Evolutionary conservation across 2,329 filamentous ascomycete species (phyloP), one percentile per base, ranked within the genome.

Genomic region (Beauveria rudraprayagi): DNA sequence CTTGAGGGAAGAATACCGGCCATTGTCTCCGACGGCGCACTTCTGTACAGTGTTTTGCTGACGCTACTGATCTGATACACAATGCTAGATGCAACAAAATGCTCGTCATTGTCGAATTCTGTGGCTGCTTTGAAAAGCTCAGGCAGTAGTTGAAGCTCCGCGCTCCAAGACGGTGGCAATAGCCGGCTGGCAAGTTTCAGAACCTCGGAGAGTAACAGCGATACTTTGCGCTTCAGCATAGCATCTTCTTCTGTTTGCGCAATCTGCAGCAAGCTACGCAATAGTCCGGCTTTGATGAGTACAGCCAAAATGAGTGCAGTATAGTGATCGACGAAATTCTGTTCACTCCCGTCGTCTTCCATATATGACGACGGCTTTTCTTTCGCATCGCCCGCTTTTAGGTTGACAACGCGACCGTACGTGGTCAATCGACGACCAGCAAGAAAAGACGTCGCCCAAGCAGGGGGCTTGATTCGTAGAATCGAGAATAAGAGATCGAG

Each of bases 41-140:
- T 95, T 61, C 92, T 84, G 70, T 95, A 95, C 16, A 99, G 77
- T 0, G 92, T 97, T 64, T 91, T 86, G 72, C 93, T 99, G 66
- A 99, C 92, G 70, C 93, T 97, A 76, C 96, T 96, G 59, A 99
- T 96, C 71, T 97, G 94, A 69, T 97, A 99, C 14, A 99, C 91
- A 19, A 95, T 95, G 8, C 91, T 88, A 8, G 91, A 92, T 7
- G 93, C 91, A 61, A 89, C 80, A 66, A 92, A 92, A 60, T 91
- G 87, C 26, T 86, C 82, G 34, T 92, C 85, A 22, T 85, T 80
- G 24, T 84, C 79, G 67, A 92, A 91, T 40, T 86, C 82, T 2
- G 90, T 82, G 5, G 92, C 91, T 0, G 87, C 85, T 7, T 87
- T 81, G 68, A 99, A 89, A 1, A 97, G 80, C 63, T 93, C 88